A percentile compares a stretch with the other conserved stretches of the same genome.
Evolutionary conservation across 2,329 filamentous ascomycete genomes (phyloP).

Genomic region (Tothia fuscella): DNA sequence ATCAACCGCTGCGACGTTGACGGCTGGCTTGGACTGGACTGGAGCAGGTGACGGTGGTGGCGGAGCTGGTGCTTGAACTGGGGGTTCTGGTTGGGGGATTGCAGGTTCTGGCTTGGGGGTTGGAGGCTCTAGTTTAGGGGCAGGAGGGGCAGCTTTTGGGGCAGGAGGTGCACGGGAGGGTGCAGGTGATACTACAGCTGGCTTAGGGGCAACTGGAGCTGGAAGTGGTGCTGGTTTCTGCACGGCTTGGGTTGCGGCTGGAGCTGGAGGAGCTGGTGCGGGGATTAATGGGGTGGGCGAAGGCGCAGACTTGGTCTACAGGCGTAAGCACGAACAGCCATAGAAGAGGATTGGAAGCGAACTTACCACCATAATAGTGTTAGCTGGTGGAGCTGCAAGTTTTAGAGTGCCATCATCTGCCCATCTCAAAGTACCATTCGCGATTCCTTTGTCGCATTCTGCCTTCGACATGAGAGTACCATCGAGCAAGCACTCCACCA

Average conservation of each 20-base stretch:
- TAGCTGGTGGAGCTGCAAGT: conserved; percentile 18
- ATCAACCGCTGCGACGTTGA: not conserved
- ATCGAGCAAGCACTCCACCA: conserved; percentile 53
- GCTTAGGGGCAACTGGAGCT: conserved; percentile 1
- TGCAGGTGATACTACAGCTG: not conserved
- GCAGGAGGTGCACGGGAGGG: too few relatives aligned
- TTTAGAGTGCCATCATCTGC: conserved; percentile 45
- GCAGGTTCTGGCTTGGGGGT: not conserved
- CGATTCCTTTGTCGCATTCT: conserved; percentile 60
- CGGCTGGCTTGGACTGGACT: not conserved
- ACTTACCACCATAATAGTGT: not conserved
- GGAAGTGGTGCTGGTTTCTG: not conserved
- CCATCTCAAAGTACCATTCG: conserved; percentile 53
- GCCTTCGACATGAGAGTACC: conserved; percentile 47
- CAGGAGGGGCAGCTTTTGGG: too few relatives aligned
- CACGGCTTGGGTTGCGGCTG: not conserved
- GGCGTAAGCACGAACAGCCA: conserved; percentile 11
- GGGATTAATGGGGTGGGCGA: not conserved
- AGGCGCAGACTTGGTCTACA: not conserved
- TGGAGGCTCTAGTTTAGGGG: not conserved
- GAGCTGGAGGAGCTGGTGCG: not conserved
- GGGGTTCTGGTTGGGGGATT: not conserved
- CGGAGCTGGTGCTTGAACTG: not conserved
- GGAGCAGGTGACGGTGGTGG: not conserved
- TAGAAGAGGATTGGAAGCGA: conserved; percentile 9